Evolutionary conservation across 768 basidiomycete species (phyloP), one percentile per base, ranked within the genome.

Genomic region (Kwoniella europaea): DNA sequence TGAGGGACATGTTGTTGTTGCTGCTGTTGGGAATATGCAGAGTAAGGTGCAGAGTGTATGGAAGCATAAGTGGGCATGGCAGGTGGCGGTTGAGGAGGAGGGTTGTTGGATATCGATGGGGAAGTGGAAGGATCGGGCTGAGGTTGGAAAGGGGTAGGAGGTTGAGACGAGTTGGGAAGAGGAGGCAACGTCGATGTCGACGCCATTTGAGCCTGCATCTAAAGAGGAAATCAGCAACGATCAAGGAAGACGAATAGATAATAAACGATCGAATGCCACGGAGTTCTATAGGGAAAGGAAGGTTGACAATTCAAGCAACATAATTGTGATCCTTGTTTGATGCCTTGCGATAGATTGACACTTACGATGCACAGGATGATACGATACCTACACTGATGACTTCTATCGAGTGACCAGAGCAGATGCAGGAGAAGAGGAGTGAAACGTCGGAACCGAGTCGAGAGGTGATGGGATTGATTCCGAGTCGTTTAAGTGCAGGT

Each of bases 181-280:
- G 50, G 53, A 20, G 68, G 62, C n/a, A 63, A 24, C 20, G 57
- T 61, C 63, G 68, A 53, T 15, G 68, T 41, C 55, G 62, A 43
- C 62, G 57, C 55, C 56, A 70, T 64, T 35, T 42, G 63, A 16
- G 68, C 68, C 16, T 70, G 68, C 68, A 70, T 70, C 68, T 70
- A 41, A 0, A n/a, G 18, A 35, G 15, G 22, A 1, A 15, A 50
- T 50, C 46, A 50, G 46, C 10, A 18, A 50, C 46, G 12, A 1
- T 16, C 12, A 50, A 50, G 46, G 18, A 50, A 50, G 46, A 50
- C 46, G 35, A 35, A 6, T 35, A 1, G 35, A 50, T 6, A 6
- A 50, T 50, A 1, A 1, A 16, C 46, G 46, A 50, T 50, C 46
- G 46, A 50, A 1, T 3, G 5, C 18, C 18, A 50, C 10, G 46